phyloP scores from a whole-genome alignment of 257 asterid species.

The Gentiana macrophylla region DNA sequence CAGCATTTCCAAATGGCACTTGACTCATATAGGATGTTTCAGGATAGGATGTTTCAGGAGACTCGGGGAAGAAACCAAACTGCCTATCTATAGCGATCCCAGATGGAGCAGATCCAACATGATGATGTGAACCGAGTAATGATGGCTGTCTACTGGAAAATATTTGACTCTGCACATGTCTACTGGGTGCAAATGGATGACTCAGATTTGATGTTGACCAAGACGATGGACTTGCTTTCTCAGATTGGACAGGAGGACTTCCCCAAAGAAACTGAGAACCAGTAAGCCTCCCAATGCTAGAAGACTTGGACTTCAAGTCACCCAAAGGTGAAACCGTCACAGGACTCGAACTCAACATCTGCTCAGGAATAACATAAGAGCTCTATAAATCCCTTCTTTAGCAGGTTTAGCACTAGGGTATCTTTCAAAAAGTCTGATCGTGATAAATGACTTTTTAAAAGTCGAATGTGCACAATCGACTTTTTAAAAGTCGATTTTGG shows the following conservation, averaged over 20 bases:
- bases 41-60: slow-evolving; percentile 58
- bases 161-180: slow-evolving; percentile 40
- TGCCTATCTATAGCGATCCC: slow-evolving; percentile 66
- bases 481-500: too few species aligned
- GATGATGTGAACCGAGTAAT: slow-evolving; percentile 48
- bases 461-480: too few species aligned
- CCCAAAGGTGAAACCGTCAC: slow-evolving; percentile 44
- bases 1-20: slow-evolving; percentile 34
- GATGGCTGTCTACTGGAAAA: slow-evolving; percentile 40
- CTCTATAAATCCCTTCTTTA: slow-evolving; percentile 25
- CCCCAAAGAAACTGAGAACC: slow-evolving; percentile 99
- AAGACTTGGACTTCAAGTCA: slow-evolving; percentile 56
- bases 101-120: slow-evolving; percentile 93
- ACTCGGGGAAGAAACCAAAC: slow-evolving; percentile 72
- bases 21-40: slow-evolving; percentile 52
- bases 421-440: too few species aligned
- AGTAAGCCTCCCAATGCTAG: slow-evolving; percentile 75
- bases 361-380: slow-evolving; percentile 37
- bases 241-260: slow-evolving; percentile 59
- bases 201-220: slow-evolving; percentile 50
- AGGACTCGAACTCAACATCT: slow-evolving; percentile 47
- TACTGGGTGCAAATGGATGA: slow-evolving; percentile 34
- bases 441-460: too few species aligned
- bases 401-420: slow-evolving; percentile 5
- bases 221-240: slow-evolving; percentile 35